A percentile compares a stretch with the other conserved stretches of the same genome.
Conservation (phyloP, 495 filamentous ascomycete species). For the Lophium mytilinum region DNA sequence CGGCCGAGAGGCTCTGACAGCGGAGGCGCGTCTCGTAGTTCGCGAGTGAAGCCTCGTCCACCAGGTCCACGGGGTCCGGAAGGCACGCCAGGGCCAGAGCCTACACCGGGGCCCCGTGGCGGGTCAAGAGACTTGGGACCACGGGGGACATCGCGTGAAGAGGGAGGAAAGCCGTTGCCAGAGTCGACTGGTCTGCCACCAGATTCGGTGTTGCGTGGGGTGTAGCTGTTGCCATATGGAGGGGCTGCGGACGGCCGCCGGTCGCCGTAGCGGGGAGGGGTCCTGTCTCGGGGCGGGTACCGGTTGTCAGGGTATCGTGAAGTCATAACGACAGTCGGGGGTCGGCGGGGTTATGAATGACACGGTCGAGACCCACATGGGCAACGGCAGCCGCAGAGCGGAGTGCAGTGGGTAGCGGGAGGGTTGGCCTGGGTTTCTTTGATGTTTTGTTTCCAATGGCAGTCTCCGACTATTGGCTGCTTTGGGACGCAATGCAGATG, state of each 20-base stretch:
- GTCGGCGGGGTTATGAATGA: not conserved
- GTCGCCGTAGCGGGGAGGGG: conserved; percentile 16
- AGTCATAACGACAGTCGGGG: conserved; percentile 10
- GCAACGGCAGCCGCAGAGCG: conserved; percentile 6
- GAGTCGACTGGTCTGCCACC: conserved; percentile 9
- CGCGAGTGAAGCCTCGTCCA: conserved; percentile 7
- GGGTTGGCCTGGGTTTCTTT: not conserved
- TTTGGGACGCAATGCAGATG: no score
- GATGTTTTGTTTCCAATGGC: not conserved
- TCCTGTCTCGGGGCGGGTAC: conserved; percentile 13
- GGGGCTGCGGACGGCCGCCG: conserved; percentile 7
- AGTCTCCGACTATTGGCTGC: no score
- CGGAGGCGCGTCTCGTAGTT: conserved; percentile 30
- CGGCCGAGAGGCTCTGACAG: conserved; percentile 11
- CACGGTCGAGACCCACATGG: conserved; percentile 6
- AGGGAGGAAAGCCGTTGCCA: not conserved
- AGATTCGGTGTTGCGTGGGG: conserved; percentile 11
- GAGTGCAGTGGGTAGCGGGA: not conserved
- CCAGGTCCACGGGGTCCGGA: conserved; percentile 20
- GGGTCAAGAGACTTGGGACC: conserved; percentile 17
- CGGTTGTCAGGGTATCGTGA: conserved; percentile 22
- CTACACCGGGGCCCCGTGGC: conserved; percentile 6
- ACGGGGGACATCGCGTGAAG: conserved; percentile 14
- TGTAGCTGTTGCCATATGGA: conserved; percentile 12
- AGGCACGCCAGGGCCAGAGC: conserved; percentile 7